A percentile compares a stretch with the other conserved stretches of the same genome.
phyloP scores from a whole-genome alignment of 768 basidiomycete species.

The Fistulinella prunicolor region DNA sequence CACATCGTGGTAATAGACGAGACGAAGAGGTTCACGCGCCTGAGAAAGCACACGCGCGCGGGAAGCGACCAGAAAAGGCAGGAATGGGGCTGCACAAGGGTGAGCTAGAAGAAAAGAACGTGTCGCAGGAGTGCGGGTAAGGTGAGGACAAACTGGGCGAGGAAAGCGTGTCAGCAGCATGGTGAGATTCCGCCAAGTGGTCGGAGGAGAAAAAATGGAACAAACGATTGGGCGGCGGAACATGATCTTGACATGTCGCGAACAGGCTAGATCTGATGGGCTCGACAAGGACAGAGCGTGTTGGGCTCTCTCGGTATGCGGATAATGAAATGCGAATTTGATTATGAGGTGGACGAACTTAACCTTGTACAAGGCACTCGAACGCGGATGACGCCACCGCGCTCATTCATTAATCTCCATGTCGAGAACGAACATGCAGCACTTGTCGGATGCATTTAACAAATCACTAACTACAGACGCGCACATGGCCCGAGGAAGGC shows the following conservation, averaged over 20 bases:
- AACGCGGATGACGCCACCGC: constrained; percentile 31
- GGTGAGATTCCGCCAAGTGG: constrained; percentile 41
- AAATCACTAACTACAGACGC: constrained; percentile 27
- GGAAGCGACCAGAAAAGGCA: constrained; percentile 58
- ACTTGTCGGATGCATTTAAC: constrained; percentile 16
- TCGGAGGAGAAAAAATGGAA: constrained; percentile 51
- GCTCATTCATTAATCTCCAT: constrained; percentile 34
- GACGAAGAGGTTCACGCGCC: constrained; percentile 26
- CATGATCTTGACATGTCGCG: constrained; percentile 21
- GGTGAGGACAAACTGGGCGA: constrained; percentile 40
- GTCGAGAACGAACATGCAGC: constrained; percentile 26
- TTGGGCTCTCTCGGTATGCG: constrained; percentile 25
- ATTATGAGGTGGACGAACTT: constrained; percentile 39
- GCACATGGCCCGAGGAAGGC: constrained; percentile 14
- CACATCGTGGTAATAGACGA: constrained; percentile 26
- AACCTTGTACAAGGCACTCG: constrained; percentile 33
- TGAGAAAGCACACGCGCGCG: constrained; percentile 29
- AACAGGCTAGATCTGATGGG: constrained; percentile 25
- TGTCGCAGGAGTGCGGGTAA: constrained; percentile 65
- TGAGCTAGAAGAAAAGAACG: constrained; percentile 50
- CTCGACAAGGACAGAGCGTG: constrained; percentile 29
- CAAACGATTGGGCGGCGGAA: constrained; percentile 33
- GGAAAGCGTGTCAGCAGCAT: constrained; percentile 63
- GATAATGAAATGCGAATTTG: constrained; percentile 42
- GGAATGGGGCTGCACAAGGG: constrained; percentile 50